Percentiles rank a stretch among this genome's conserved stretches.
phyloP scores from a whole-genome alignment of 495 filamentous ascomycete genomes.

The Penicillium cosmopolitanum region DNA sequence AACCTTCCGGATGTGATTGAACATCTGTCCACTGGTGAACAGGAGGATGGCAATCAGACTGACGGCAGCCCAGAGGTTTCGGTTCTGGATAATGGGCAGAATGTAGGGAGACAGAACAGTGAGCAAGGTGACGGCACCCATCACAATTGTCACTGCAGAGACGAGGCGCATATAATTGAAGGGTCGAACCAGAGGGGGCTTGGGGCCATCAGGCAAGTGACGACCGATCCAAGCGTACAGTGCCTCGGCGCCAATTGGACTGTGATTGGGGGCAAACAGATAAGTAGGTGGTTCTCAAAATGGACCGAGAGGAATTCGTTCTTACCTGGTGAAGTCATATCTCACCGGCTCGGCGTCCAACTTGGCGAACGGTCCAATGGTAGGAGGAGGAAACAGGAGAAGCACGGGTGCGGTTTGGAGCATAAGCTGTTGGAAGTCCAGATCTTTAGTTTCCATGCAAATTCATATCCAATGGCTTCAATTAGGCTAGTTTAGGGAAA shows the following conservation, averaged over 20 bases:
- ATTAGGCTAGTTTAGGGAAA: background rate
- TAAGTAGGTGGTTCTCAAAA: slow-evolving; percentile 1
- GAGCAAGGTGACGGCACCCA: slow-evolving; percentile 68
- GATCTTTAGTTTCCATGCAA: background rate
- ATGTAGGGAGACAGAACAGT: slow-evolving; percentile 82
- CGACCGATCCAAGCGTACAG: slow-evolving; percentile 78
- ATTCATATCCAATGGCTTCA: background rate
- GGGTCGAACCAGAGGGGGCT: slow-evolving; percentile 77
- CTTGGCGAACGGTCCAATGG: slow-evolving; percentile 79
- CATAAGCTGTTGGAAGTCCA: slow-evolving; percentile 64
- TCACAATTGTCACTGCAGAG: slow-evolving; percentile 63
- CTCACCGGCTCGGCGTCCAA: slow-evolving; percentile 68
- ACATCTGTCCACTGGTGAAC: slow-evolving; percentile 98
- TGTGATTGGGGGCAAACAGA: slow-evolving; percentile 32
- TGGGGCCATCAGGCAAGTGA: slow-evolving; percentile 74
- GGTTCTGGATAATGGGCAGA: slow-evolving; percentile 83
- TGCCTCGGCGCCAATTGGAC: slow-evolving; percentile 73
- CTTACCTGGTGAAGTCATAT: slow-evolving; percentile 89
- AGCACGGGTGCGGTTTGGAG: slow-evolving; percentile 95
- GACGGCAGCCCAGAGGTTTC: slow-evolving; percentile 91
- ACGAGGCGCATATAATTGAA: slow-evolving; percentile 83
- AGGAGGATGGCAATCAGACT: slow-evolving; percentile 88
- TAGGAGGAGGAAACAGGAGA: slow-evolving; percentile 87
- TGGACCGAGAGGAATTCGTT: background rate
- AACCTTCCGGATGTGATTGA: slow-evolving; percentile 95